Evolutionary conservation across 2,329 filamentous ascomycete genomes (phyloP).

Genomic region (Pestalotiopsis sp.): DNA sequence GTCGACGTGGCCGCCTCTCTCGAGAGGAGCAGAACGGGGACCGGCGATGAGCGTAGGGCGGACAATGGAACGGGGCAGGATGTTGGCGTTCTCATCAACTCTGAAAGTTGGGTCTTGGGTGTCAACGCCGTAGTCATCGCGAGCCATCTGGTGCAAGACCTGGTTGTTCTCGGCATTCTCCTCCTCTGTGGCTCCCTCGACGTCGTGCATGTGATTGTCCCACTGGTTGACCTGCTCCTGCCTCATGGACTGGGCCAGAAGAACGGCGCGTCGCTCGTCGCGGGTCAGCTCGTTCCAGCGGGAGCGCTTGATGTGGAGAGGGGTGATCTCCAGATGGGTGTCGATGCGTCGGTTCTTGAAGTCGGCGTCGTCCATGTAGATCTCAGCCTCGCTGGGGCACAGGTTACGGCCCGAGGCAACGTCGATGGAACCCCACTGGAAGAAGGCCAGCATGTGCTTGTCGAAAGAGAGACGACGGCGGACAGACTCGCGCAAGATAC

Average conservation of each 20-base stretch:
- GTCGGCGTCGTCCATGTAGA: slow-evolving; percentile 54
- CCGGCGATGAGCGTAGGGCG: not conserved
- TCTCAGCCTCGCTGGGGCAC: slow-evolving; percentile 51
- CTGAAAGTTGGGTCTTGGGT: not conserved
- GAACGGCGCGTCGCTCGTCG: not conserved
- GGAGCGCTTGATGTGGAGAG: slow-evolving; percentile 11
- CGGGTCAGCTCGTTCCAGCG: slow-evolving; percentile 12
- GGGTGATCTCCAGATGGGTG: slow-evolving; percentile 23
- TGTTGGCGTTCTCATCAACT: slow-evolving; percentile 5
- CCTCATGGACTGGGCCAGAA: slow-evolving; percentile 3
- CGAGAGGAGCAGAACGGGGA: not conserved
- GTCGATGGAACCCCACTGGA: slow-evolving; percentile 65
- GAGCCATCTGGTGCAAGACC: not conserved
- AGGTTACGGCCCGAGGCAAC: slow-evolving; percentile 52
- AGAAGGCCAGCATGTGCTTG: slow-evolving; percentile 56
- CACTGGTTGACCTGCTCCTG: slow-evolving; percentile 8
- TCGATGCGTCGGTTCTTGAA: slow-evolving; percentile 32
- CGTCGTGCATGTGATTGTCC: slow-evolving; percentile 1
- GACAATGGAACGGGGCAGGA: not conserved
- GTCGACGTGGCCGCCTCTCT: not conserved
- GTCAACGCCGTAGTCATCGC: not conserved
- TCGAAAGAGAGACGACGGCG: slow-evolving; percentile 57
- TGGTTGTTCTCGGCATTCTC: not conserved
- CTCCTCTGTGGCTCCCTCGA: not conserved
- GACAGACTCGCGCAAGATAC: slow-evolving; percentile 59